These are phyloP conservation scores for Alternaria rosae DNA, from an alignment of 2,329 filamentous ascomycete species.

Conservation along the genomic window DNA sequence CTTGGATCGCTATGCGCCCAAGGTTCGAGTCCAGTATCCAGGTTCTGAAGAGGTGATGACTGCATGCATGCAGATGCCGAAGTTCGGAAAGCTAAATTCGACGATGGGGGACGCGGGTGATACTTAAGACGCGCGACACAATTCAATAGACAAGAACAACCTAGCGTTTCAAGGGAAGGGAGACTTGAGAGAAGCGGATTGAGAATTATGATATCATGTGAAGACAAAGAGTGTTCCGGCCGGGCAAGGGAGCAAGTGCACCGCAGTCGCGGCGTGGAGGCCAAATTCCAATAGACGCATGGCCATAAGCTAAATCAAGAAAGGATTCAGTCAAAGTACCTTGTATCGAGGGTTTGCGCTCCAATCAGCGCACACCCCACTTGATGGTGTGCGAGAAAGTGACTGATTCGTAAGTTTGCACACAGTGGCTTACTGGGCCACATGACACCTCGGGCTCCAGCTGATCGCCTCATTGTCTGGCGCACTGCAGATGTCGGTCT, in stretches of 20 bases:
- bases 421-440: conserved; percentile 49
- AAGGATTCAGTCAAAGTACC: conserved; percentile 45
- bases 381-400: conserved; percentile 48
- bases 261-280: conserved; percentile 38
- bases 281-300: conserved; percentile 46
- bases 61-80: conserved; percentile 35
- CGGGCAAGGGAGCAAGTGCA: conserved; percentile 34
- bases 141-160: conserved; percentile 30
- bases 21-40: conserved; percentile 22
- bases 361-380: conserved; percentile 38
- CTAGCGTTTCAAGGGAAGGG: conserved; percentile 37
- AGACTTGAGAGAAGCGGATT: conserved; percentile 25
- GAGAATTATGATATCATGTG: conserved; percentile 44
- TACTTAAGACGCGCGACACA: conserved; percentile 38
- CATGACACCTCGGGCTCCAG: conserved; percentile 45
- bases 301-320: conserved; percentile 48
- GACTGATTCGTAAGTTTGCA: conserved; percentile 47
- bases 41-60: conserved; percentile 20
- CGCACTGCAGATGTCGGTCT: conserved; percentile 34
- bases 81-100: conserved; percentile 37
- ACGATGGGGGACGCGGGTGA: conserved; percentile 34
- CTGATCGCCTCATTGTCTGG: conserved; percentile 46
- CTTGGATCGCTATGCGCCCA: conserved; percentile 38
- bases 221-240: conserved; percentile 29
- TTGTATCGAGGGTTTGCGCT: conserved; percentile 37